A percentile compares a stretch with the other conserved stretches of the same genome.
Evolutionary conservation across 805 yeast species (phyloP).

Genomic region (Metahyphopichia silvanorum): DNA sequence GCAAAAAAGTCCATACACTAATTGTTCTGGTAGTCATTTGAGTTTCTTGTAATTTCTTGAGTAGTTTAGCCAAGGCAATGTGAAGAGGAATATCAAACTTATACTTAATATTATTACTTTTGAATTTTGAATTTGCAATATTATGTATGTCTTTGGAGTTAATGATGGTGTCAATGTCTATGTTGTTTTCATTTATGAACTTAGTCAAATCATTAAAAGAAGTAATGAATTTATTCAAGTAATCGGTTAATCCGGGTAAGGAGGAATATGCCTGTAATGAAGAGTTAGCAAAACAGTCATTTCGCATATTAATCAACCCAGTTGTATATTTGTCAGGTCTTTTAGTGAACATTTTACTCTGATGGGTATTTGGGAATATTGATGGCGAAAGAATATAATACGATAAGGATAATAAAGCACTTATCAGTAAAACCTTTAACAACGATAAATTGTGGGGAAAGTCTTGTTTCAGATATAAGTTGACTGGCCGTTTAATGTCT

Average conservation of each 20-base stretch:
- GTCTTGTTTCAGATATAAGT: constrained; percentile 1
- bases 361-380: constrained; percentile 4
- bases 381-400: constrained; percentile 13
- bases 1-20: constrained; percentile 78
- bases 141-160: constrained; percentile 1
- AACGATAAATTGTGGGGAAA: too few species aligned
- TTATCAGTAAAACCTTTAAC: too few species aligned
- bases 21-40: constrained; percentile 49
- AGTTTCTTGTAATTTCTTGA: constrained; percentile 61
- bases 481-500: constrained; percentile 3
- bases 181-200: constrained; percentile 13
- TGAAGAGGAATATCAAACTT: constrained; percentile 51
- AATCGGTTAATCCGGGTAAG: constrained; percentile 54
- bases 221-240: constrained; percentile 44
- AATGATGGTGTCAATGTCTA: constrained; percentile 12
- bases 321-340: constrained; percentile 75
- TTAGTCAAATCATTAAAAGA: constrained; percentile 20
- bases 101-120: constrained; percentile 12
- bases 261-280: constrained; percentile 77
- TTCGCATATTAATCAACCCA: constrained; percentile 76
- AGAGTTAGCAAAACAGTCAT: constrained; percentile 92
- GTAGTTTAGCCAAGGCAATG: constrained; percentile 48
- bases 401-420: too few species aligned
- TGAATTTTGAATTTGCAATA: constrained; percentile 15
- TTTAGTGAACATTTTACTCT: constrained; percentile 36